These are phyloP conservation scores for Penicillium parvum DNA, from an alignment of 495 filamentous ascomycete genomes.

Conservation along the genomic window DNA sequence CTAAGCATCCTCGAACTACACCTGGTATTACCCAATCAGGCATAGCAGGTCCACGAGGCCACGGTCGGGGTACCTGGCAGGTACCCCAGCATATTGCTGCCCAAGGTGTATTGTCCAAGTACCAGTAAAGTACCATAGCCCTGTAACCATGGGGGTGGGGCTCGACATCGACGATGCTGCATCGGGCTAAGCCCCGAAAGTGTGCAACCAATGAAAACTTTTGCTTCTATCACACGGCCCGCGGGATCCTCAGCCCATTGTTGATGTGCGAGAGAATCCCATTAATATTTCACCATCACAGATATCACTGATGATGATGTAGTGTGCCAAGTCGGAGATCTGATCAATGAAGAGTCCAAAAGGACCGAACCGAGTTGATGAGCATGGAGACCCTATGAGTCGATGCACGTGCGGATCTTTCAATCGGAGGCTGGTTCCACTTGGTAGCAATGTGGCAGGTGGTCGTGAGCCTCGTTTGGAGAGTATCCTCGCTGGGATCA, in stretches of 20 bases:
- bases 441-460: neutral
- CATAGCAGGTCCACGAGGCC: constrained; percentile 3
- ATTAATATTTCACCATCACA: no score
- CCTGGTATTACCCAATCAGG: constrained; percentile 2
- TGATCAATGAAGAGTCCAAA: neutral
- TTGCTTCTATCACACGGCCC: constrained; percentile 4
- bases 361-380: neutral
- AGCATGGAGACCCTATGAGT: neutral
- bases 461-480: no score
- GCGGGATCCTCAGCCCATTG: no score
- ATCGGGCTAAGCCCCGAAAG: neutral
- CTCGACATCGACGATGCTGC: neutral
- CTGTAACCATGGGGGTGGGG: constrained; percentile 4
- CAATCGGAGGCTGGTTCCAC: constrained; percentile 1
- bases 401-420: constrained; percentile 4
- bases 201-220: constrained; percentile 4
- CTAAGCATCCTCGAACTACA: no score
- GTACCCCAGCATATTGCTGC: no score
- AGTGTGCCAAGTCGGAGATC: constrained; percentile 1
- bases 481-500: neutral
- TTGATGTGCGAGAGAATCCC: no score
- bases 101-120: no score
- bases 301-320: no score
- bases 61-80: no score
- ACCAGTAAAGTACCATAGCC: neutral